These are phyloP conservation scores for Phyllosticta ampelicida DNA, from an alignment of 2,329 filamentous ascomycete genomes.

Conservation along the genomic window DNA sequence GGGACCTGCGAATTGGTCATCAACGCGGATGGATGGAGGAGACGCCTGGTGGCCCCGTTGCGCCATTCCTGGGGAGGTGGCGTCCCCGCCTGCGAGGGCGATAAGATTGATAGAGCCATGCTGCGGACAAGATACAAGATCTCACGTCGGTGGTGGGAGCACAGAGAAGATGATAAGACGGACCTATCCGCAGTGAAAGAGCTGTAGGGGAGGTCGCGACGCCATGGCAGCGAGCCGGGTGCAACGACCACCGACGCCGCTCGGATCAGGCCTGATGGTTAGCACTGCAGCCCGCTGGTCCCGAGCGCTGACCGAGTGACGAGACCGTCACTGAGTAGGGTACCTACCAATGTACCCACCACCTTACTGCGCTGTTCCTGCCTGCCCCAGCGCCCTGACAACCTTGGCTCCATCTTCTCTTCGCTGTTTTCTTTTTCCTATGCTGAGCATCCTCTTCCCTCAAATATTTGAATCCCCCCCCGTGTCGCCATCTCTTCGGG, in stretches of 20 bases:
- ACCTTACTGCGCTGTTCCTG: background rate
- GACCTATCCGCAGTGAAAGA: background rate
- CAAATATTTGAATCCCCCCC: background rate
- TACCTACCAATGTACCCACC: no score
- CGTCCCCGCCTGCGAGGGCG: background rate
- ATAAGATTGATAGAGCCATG: background rate
- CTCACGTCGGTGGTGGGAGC: background rate
- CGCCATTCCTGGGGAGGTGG: background rate
- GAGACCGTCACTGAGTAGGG: background rate
- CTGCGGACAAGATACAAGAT: background rate
- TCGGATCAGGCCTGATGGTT: background rate
- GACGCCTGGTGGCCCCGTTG: background rate
- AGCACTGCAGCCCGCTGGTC: no score
- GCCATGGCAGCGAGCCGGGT: no score
- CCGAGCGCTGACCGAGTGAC: no score
- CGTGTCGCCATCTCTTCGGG: background rate
- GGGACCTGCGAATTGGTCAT: background rate
- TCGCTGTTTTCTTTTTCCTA: background rate
- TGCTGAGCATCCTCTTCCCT: background rate
- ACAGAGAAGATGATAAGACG: background rate
- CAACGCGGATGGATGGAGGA: background rate
- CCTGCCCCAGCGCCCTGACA: background rate
- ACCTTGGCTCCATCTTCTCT: background rate
- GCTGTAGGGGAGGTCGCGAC: background rate
- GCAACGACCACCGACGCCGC: background rate